Evolutionary conservation across 371 early-diverging fungal genomes (phyloP), one percentile per base, ranked within the genome.

Genomic region (Capniomyces stellatus): DNA sequence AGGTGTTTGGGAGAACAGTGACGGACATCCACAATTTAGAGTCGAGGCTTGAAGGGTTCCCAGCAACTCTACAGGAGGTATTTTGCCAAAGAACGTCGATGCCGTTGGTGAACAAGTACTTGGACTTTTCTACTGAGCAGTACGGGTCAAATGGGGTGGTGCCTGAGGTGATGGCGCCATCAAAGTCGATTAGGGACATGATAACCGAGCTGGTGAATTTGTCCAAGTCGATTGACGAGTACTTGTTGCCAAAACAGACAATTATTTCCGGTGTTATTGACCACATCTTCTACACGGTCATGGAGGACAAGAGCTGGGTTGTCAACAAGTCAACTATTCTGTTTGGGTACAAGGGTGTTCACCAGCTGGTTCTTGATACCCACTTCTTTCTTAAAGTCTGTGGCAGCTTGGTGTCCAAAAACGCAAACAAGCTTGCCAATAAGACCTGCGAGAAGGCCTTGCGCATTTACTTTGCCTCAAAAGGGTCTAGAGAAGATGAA

Each of bases 301-400:
- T 66, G 24, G 60, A 58, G 43, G 56, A 60, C 54, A 31, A 58
- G 55, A 35, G 66, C 71, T 64, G 77, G 78, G 41, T 74, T 47
- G 59, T 50, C 28, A 42, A 48, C 0, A 58, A 56, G 35, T 54
- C 46, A 10, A 54, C 54, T 31, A 66, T 72, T 8, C 19, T 39
- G 15, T 72, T 81, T 54, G 74, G 78, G 18, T 75, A 73, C 46
- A 69, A 62, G 15, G 81, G 81, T 35, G 83, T 82, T 1, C 81
- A 81, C 46, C 70, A 75, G 39, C 65, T 82, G 10, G 72, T 83
- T 8, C 64, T 82, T 23, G 83, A 83, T 58, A 73, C 81, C 0
- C 82, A 83, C 58, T 82, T 76, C 51, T 54, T 81, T 31, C 63
- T 82, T 13, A 71, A 71, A 6, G 66, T 73, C 15, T 68, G 69